Evolutionary conservation across 1,284 basidiomycete species (phyloP).

Genomic region (Phellopilus nigrolimitatus): DNA sequence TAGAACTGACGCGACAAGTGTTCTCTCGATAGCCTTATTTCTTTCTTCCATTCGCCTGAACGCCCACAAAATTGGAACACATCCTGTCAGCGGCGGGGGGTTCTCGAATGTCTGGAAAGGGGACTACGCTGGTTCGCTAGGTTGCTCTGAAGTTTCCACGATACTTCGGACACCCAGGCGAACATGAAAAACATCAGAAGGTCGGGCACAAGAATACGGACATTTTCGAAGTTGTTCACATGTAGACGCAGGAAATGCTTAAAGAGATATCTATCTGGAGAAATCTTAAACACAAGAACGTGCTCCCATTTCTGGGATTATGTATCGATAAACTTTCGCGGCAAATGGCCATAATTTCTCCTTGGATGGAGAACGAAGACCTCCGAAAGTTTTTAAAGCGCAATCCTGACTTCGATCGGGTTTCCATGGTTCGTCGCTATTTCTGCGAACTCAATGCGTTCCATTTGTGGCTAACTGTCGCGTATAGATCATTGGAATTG

Average conservation of each 20-base stretch:
- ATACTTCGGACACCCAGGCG: too few relatives aligned
- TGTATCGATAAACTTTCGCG: neutral
- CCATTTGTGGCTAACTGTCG: too few relatives aligned
- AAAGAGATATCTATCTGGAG: neutral
- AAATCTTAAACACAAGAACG: neutral
- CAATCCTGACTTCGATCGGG: neutral
- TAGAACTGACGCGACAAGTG: too few relatives aligned
- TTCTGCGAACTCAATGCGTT: too few relatives aligned
- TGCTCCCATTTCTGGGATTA: neutral
- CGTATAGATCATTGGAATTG: neutral
- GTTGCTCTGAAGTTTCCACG: neutral
- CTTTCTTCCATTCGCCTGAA: neutral
- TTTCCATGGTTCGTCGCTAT: too few relatives aligned
- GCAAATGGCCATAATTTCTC: neutral
- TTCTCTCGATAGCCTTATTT: too few relatives aligned
- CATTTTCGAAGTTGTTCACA: too few relatives aligned
- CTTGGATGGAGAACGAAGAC: neutral
- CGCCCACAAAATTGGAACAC: neutral
- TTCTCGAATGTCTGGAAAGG: conserved; percentile 6
- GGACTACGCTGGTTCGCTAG: neutral
- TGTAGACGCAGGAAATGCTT: neutral
- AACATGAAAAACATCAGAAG: too few relatives aligned
- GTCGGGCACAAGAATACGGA: too few relatives aligned
- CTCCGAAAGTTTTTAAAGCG: neutral
- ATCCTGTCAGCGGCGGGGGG: neutral